Evolutionary conservation across 2,329 filamentous ascomycete species (phyloP).

Genomic region (Fusarium drepaniforme): DNA sequence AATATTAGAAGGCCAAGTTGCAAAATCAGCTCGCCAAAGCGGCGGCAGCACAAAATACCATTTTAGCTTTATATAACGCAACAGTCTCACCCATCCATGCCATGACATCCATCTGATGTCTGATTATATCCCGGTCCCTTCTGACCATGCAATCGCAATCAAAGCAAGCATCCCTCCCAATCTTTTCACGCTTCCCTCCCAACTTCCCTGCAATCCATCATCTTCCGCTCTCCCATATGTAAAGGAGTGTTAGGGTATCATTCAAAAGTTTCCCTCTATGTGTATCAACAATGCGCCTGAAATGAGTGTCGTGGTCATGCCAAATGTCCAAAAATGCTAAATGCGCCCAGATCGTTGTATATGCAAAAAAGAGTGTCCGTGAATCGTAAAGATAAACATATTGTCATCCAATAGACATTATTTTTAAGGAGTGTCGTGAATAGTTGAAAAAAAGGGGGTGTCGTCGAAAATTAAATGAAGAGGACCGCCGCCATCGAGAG

Average conservation of each 20-base stretch:
- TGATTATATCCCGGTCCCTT: constrained; percentile 18
- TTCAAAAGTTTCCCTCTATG: constrained; percentile 27
- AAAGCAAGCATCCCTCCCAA: background rate
- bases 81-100: background rate
- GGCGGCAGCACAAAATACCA: constrained; percentile 25
- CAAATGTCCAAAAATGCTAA: constrained; percentile 26
- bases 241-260: constrained; percentile 45
- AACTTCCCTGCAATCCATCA: background rate
- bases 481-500: constrained; percentile 36
- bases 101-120: background rate
- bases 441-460: constrained; percentile 4
- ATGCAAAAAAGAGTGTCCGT: constrained; percentile 37
- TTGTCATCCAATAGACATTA: constrained; percentile 36
- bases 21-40: constrained; percentile 21
- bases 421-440: constrained; percentile 44
- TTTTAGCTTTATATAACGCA: constrained; percentile 6
- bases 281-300: constrained; percentile 35
- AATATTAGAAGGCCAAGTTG: constrained; percentile 1
- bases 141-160: background rate
- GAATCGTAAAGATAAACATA: constrained; percentile 32
- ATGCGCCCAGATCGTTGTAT: constrained; percentile 1
- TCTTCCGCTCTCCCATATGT: constrained; percentile 7
- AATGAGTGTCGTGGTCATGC: constrained; percentile 40
- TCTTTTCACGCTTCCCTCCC: background rate
- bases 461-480: constrained; percentile 36